These are phyloP conservation scores for Sordariomycetes sp. DNA, from an alignment of 2,329 filamentous ascomycete species.

Conservation along the genomic window DNA sequence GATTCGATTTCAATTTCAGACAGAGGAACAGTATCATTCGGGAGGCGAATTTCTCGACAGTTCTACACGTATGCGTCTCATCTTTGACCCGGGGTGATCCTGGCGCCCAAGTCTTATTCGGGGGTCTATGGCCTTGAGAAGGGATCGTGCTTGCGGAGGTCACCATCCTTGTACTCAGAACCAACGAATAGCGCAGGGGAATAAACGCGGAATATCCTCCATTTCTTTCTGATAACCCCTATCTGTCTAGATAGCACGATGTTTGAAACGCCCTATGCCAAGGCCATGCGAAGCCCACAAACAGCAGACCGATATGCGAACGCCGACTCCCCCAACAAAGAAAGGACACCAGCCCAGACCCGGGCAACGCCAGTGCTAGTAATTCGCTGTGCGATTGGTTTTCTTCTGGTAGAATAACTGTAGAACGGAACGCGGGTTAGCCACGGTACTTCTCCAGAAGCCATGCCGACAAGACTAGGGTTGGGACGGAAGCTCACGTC, in stretches of 20 bases:
- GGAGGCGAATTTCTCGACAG: too few relatives aligned
- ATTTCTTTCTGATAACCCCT: background rate
- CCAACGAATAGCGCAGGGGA: too few relatives aligned
- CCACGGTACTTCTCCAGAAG: background rate
- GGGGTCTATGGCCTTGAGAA: too few relatives aligned
- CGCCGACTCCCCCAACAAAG: slow-evolving; percentile 9
- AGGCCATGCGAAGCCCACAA: slow-evolving; percentile 6
- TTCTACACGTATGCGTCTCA: too few relatives aligned
- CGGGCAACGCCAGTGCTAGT: slow-evolving; percentile 38
- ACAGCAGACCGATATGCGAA: slow-evolving; percentile 5
- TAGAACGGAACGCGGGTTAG: slow-evolving; percentile 14
- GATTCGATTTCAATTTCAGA: too few relatives aligned
- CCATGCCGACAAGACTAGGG: slow-evolving; percentile 26
- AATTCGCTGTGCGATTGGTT: slow-evolving; percentile 48
- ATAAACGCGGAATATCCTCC: too few relatives aligned
- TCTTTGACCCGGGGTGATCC: too few relatives aligned
- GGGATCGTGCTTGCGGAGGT: too few relatives aligned
- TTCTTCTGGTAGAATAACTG: slow-evolving; percentile 58
- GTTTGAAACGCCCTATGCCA: background rate
- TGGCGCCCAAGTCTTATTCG: too few relatives aligned
- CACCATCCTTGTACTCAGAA: too few relatives aligned
- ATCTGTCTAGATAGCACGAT: background rate
- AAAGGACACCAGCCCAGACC: slow-evolving; percentile 27
- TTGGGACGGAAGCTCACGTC: slow-evolving; percentile 50
- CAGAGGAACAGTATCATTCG: too few relatives aligned